phyloP scores from a whole-genome alignment of 768 basidiomycete species.

The Naganishia antarctica region DNA sequence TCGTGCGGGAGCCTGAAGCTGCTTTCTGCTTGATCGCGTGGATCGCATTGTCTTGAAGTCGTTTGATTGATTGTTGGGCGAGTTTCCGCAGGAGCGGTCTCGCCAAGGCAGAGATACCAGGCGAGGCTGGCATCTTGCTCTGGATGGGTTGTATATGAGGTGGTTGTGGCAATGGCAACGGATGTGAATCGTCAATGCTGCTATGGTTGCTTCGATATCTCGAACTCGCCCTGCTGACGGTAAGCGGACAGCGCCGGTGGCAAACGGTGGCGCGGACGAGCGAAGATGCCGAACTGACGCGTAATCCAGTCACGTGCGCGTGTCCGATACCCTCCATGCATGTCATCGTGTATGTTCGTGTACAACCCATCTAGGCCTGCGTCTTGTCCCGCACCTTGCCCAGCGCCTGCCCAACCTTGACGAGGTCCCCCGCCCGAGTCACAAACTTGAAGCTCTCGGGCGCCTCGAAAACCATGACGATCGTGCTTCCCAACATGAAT shows the following conservation, averaged over 20 bases:
- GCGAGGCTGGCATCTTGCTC: conserved; percentile 9
- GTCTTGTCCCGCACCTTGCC: conserved; percentile 52
- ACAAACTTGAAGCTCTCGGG: conserved; percentile 74
- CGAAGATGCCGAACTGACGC: neutral
- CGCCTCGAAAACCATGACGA: conserved; percentile 95
- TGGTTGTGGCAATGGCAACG: neutral
- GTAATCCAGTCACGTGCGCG: neutral
- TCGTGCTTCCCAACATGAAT: conserved; percentile 89
- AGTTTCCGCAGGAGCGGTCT: conserved; percentile 20
- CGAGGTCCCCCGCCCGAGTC: conserved; percentile 71
- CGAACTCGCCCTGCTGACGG: neutral
- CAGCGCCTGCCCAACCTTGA: conserved; percentile 77
- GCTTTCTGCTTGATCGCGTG: conserved; percentile 18
- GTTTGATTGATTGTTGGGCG: conserved; percentile 12
- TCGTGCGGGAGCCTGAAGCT: neutral
- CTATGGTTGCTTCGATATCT: neutral
- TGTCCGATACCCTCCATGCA: neutral
- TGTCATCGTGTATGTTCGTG: neutral
- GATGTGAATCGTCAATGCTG: neutral
- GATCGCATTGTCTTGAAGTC: conserved; percentile 15
- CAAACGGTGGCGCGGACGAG: conserved; percentile 2
- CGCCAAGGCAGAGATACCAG: conserved; percentile 16
- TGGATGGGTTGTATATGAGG: neutral
- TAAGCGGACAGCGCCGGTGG: conserved; percentile 5
- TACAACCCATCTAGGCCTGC: neutral